Evolutionary conservation across 257 asterid species (phyloP).

Genomic region (Coffea canephora): DNA sequence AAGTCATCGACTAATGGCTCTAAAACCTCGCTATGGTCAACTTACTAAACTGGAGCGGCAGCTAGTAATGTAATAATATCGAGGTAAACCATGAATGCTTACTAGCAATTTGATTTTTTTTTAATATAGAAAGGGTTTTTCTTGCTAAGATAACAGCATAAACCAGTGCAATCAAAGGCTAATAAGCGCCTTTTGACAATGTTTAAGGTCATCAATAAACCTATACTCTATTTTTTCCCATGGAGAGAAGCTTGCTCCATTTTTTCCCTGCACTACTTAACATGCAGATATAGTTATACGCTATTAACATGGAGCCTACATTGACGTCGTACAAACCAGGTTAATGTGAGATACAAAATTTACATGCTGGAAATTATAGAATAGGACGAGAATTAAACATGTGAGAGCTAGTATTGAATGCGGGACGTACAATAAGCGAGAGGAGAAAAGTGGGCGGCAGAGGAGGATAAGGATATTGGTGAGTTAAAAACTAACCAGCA

Average conservation of each 20-base stretch:
- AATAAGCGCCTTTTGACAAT: background rate
- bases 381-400: background rate
- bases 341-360: background rate
- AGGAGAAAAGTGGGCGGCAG: background rate
- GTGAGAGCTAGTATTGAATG: background rate
- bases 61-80: background rate
- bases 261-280: background rate
- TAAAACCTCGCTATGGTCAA: background rate
- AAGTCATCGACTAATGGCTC: background rate
- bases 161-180: background rate
- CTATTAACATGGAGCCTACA: background rate
- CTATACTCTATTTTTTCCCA: background rate
- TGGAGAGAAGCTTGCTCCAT: background rate
- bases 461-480: background rate
- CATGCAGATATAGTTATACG: background rate
- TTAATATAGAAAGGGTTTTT: background rate
- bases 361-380: background rate
- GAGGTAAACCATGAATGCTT: background rate
- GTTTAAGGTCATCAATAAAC: background rate
- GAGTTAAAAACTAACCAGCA: slow-evolving; percentile 51
- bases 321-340: background rate
- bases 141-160: background rate
- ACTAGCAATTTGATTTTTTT: background rate
- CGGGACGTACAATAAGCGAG: background rate
- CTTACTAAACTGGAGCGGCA: background rate